A percentile compares a stretch with the other conserved stretches of the same genome.
Evolutionary conservation across 176 grass and related monocot genomes (phyloP).

Genomic region (Carex parvula): DNA sequence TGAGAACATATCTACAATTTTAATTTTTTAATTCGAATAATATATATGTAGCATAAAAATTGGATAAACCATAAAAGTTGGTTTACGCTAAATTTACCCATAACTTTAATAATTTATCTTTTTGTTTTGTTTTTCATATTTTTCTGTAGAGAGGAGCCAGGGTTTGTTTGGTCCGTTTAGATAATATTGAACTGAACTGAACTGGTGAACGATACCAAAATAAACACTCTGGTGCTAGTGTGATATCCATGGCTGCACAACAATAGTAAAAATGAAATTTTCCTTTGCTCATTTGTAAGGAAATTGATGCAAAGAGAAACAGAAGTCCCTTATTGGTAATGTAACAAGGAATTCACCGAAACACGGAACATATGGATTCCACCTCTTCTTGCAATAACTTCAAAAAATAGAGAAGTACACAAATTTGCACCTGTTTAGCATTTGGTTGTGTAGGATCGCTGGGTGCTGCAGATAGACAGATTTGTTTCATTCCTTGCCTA

Average conservation of each 20-base stretch:
- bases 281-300: neutral
- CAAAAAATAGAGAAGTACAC: slow-evolving; percentile 23
- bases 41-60: too few species aligned
- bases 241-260: slow-evolving; percentile 4
- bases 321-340: neutral
- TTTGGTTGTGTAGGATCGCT: slow-evolving; percentile 64
- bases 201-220: neutral
- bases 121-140: neutral
- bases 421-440: slow-evolving; percentile 63
- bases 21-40: too few species aligned
- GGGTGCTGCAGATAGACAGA: slow-evolving; percentile 53
- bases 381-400: slow-evolving; percentile 10
- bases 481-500: slow-evolving; percentile 94
- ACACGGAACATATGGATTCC: neutral
- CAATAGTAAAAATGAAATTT: neutral
- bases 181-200: neutral
- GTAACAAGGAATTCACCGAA: neutral
- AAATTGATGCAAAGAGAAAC: neutral
- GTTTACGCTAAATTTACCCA: too few species aligned
- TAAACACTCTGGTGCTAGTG: neutral
- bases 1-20: too few species aligned
- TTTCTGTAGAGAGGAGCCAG: neutral
- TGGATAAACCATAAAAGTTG: too few species aligned
- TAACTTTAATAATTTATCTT: neutral
- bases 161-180: neutral